Percentiles rank a stretch among this genome's conserved stretches.
phyloP scores from a whole-genome alignment of 2,329 filamentous ascomycete species.

The Penicillium sp. region DNA sequence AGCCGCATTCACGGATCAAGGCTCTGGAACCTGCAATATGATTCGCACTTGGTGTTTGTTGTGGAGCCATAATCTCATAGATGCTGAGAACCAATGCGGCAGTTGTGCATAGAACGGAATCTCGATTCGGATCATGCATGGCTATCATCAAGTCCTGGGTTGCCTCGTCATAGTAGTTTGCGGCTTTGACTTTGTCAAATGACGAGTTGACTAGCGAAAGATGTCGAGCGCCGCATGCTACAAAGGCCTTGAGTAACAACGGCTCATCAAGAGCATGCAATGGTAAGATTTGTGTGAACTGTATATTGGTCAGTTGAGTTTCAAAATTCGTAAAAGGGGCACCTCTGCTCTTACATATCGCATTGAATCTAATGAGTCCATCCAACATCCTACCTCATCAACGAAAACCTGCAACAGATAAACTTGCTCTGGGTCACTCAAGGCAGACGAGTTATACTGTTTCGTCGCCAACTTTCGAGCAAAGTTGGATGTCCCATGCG shows the following conservation, averaged over 20 bases:
- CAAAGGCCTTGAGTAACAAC: slow-evolving; percentile 85
- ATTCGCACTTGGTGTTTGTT: slow-evolving; percentile 79
- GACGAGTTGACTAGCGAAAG: slow-evolving; percentile 72
- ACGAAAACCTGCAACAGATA: slow-evolving; percentile 92
- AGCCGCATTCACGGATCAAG: slow-evolving; percentile 86
- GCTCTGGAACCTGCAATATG: slow-evolving; percentile 86
- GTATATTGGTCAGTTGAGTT: slow-evolving; percentile 15
- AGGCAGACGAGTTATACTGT: slow-evolving; percentile 62
- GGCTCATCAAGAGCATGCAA: slow-evolving; percentile 81
- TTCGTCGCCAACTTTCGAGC: slow-evolving; percentile 49
- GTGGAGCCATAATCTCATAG: slow-evolving; percentile 90
- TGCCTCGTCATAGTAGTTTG: slow-evolving; percentile 84
- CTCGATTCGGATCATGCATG: slow-evolving; percentile 82
- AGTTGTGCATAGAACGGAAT: slow-evolving; percentile 82
- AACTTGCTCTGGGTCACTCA: slow-evolving; percentile 78
- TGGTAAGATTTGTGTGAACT: slow-evolving; percentile 82
- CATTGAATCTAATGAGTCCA: slow-evolving; percentile 85
- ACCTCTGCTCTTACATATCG: slow-evolving; percentile 65
- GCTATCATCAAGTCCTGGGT: slow-evolving; percentile 77
- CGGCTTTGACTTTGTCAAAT: slow-evolving; percentile 76
- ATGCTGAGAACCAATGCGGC: slow-evolving; percentile 89
- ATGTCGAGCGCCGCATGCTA: slow-evolving; percentile 87
- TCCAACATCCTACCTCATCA: slow-evolving; percentile 88
- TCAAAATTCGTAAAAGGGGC: slow-evolving; percentile 11
- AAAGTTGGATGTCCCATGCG: slow-evolving; percentile 41